Percentiles rank a stretch among this genome's conserved stretches.
These are phyloP conservation scores for Phytophthora boehmeriae DNA, from an alignment of 352 stramenopile genomes.

Conservation along the genomic window DNA sequence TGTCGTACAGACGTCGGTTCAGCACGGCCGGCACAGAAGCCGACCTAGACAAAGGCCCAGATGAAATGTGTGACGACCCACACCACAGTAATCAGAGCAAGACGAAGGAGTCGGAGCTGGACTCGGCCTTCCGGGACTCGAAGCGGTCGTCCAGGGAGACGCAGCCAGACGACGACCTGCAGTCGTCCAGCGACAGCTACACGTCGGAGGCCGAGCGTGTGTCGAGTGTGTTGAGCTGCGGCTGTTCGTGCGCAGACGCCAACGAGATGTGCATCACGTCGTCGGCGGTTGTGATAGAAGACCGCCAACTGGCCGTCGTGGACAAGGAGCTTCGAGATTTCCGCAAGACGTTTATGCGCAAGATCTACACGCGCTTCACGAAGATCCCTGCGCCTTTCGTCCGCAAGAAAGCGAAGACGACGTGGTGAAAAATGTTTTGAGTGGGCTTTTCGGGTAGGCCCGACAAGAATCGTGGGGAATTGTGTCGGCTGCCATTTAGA, in stretches of 20 bases:
- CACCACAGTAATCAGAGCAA: conserved; percentile 19
- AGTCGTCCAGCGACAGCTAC: conserved; percentile 44
- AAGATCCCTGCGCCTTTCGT: conserved; percentile 46
- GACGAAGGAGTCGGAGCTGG: conserved; percentile 21
- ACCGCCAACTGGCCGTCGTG: conserved; percentile 69
- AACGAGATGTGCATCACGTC: conserved; percentile 49
- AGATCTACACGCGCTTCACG: conserved; percentile 56
- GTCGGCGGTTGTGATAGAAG: conserved; percentile 60
- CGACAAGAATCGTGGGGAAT: conserved; percentile 33
- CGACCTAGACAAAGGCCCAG: conserved; percentile 22
- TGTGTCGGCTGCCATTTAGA: conserved; percentile 8
- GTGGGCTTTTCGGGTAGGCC: conserved; percentile 20
- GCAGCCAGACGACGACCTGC: conserved; percentile 43
- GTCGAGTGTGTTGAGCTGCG: conserved; percentile 49
- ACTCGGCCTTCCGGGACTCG: conserved; percentile 24
- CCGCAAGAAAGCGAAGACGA: conserved; percentile 28
- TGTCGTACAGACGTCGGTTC: conserved; percentile 39
- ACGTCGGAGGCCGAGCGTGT: conserved; percentile 38
- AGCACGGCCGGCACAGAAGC: conserved; percentile 42
- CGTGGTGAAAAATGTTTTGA: conserved; percentile 4
- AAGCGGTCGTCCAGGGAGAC: conserved; percentile 41
- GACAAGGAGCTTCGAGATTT: conserved; percentile 69
- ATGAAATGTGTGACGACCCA: conserved; percentile 17
- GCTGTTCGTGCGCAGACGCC: conserved; percentile 49
- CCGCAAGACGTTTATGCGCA: conserved; percentile 64